Conservation (phyloP, 768 basidiomycete genomes). For the Boletellus ananas region DNA sequence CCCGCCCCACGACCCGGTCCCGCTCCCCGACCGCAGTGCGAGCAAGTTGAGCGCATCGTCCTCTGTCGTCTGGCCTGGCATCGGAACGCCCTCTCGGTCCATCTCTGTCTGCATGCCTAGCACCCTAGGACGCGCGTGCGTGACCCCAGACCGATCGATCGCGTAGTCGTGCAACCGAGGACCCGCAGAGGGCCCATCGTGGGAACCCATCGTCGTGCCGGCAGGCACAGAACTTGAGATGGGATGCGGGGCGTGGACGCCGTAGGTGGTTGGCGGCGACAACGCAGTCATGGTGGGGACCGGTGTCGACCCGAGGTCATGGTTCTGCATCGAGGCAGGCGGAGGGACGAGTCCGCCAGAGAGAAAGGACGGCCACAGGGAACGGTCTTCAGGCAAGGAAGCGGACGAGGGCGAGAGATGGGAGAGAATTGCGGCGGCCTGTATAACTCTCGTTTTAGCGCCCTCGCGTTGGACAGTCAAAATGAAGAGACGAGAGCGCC, state of each 20-base stretch:
- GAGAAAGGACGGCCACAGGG: conserved; percentile 84
- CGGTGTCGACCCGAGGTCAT: conserved; percentile 15
- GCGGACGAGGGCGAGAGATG: conserved; percentile 68
- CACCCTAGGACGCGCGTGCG: too few species aligned
- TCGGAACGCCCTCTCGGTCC: too few species aligned
- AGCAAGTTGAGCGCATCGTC: conserved; percentile 28
- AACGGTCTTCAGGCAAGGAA: conserved; percentile 90
- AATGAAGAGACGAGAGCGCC: too few species aligned
- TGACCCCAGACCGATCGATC: background rate
- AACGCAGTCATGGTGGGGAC: background rate
- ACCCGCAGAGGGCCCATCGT: background rate
- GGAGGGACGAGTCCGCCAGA: conserved; percentile 66
- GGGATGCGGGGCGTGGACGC: conserved; percentile 19
- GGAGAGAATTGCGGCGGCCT: conserved; percentile 94
- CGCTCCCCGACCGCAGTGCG: conserved; percentile 19
- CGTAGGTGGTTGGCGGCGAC: too few species aligned
- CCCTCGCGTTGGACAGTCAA: too few species aligned
- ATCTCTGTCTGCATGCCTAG: too few species aligned
- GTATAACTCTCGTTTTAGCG: background rate
- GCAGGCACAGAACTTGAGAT: conserved; percentile 54
- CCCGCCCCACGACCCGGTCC: conserved; percentile 4
- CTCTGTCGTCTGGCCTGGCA: conserved; percentile 6
- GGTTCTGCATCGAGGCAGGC: conserved; percentile 27
- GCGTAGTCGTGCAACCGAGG: conserved; percentile 68
- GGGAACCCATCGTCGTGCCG: background rate